A percentile compares a stretch with the other conserved stretches of the same genome.
Conservation (phyloP, 352 stramenopile species). For the Globisporangium emineosum region DNA sequence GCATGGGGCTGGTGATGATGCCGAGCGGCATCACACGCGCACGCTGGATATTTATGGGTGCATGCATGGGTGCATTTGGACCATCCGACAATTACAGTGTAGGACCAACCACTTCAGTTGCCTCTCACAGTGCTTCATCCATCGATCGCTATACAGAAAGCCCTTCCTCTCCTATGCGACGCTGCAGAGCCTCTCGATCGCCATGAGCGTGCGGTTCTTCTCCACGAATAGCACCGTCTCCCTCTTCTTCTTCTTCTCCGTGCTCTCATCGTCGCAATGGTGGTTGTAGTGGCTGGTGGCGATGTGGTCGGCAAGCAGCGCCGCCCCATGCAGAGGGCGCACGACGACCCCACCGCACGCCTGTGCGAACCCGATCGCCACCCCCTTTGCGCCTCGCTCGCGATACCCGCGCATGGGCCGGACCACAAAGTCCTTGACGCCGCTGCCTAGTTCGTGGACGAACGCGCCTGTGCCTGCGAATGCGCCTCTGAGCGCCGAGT, state of each 20-base stretch:
- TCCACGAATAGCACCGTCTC: constrained; percentile 1
- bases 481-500: constrained; percentile 44
- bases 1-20: too few species aligned
- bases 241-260: neutral
- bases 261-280: neutral
- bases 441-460: constrained; percentile 43
- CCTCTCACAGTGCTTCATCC: too few species aligned
- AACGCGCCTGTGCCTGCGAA: constrained; percentile 42
- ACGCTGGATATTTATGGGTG: too few species aligned
- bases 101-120: neutral
- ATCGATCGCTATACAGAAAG: neutral
- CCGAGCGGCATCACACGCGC: too few species aligned
- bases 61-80: too few species aligned
- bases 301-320: constrained; percentile 47
- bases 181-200: constrained; percentile 1
- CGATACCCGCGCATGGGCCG: constrained; percentile 42
- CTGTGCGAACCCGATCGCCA: constrained; percentile 43
- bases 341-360: constrained; percentile 40
- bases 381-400: constrained; percentile 45
- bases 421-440: constrained; percentile 46
- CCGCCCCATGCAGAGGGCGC: constrained; percentile 40
- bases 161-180: neutral
- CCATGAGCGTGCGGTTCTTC: neutral
- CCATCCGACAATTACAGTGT: neutral
- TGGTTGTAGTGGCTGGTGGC: constrained; percentile 40